Base-by-base conservation (phyloP, 345 rosid species). In the Sisymbrium irio region DNA sequence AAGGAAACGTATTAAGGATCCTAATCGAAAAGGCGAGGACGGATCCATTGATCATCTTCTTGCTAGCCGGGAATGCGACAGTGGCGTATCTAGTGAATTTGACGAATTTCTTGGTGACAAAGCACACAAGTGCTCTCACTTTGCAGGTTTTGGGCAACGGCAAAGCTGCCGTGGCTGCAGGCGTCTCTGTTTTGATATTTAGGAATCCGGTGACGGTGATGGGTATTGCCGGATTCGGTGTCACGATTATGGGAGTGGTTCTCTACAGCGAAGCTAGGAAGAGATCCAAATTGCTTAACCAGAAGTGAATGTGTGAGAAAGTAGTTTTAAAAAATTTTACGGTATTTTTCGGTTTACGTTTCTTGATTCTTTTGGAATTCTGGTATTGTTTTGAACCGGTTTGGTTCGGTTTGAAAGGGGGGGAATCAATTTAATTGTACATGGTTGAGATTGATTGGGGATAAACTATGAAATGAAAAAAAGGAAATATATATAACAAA, bases 221-320 rank as follows among this genome's bases (percentile, higher is more conserved):
- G 98, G 99, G 99, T 20, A 75, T 90, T 66, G 75, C 97, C 1
- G 99, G 99, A 37, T 95, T 95, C 19, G 97, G 83, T 0, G 97
- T 88, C 11, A 95, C 99, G 0, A 70, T 95, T 62, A 92, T 92
- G 98, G 99, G 99, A 1, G 99, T 95, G 70, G 94, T 88, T 83
- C 91, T 92, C 66, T 95, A 95, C 82, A 85, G 98, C 67, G 99
- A 95, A 84, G 99, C 99, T n/a, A 95, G 80, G 92, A 95, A 95
- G 94, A 87, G 99, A 81, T 95, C 97, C n/a, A 95, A 92, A 82
- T 49, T 77, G 80, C 85, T 80, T 19, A 82, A 85, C 65, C 78
- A 73, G 56, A 78, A 73, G 72, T 74, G 36, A 64, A 66, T 7
- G n/a, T 12, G 13, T 6, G 65, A 9, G 62, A 14, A 5, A 77